A percentile compares a stretch with the other conserved stretches of the same genome.
These are phyloP conservation scores for Hibiscus tridactylites DNA, from an alignment of 345 rosid genomes.

Conservation along the genomic window DNA sequence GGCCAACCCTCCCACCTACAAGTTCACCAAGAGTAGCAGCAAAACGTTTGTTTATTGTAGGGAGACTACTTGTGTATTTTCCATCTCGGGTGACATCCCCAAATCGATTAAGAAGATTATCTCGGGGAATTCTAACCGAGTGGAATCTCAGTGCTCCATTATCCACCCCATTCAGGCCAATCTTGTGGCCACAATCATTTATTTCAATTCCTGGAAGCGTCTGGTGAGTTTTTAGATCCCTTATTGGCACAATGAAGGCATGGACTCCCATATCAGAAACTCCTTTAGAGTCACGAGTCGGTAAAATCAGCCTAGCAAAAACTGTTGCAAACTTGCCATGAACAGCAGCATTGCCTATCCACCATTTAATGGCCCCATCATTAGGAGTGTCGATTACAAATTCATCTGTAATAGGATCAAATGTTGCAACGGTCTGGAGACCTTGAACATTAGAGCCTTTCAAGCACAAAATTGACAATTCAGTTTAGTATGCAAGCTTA, in stretches of 20 bases:
- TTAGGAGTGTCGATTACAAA: conserved; percentile 75
- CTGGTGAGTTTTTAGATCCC: conserved; percentile 76
- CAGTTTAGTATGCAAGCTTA: background rate
- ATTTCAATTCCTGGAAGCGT: conserved; percentile 90
- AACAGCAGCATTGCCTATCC: conserved; percentile 99
- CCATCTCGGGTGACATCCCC: conserved; percentile 93
- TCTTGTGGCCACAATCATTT: conserved; percentile 91
- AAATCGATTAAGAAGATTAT: conserved; percentile 92
- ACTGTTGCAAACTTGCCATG: conserved; percentile 94
- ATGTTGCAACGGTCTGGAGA: conserved; percentile 80
- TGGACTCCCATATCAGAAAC: conserved; percentile 91
- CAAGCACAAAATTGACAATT: conserved; percentile 11
- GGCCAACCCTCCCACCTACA: conserved; percentile 92
- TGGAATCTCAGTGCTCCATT: conserved; percentile 88
- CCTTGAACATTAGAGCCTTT: conserved; percentile 94
- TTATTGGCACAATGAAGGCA: conserved; percentile 89
- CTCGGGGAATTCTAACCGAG: conserved; percentile 83
- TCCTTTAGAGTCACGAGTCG: conserved; percentile 72
- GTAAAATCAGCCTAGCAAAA: conserved; percentile 79
- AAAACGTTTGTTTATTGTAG: conserved; percentile 87
- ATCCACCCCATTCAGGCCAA: conserved; percentile 95
- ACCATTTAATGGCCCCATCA: conserved; percentile 98
- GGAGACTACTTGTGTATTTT: conserved; percentile 82
- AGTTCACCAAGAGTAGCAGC: conserved; percentile 97
- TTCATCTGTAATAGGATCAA: conserved; percentile 75